phyloP scores from a whole-genome alignment of 345 rosid genomes.

The Nasturtium officinale region DNA sequence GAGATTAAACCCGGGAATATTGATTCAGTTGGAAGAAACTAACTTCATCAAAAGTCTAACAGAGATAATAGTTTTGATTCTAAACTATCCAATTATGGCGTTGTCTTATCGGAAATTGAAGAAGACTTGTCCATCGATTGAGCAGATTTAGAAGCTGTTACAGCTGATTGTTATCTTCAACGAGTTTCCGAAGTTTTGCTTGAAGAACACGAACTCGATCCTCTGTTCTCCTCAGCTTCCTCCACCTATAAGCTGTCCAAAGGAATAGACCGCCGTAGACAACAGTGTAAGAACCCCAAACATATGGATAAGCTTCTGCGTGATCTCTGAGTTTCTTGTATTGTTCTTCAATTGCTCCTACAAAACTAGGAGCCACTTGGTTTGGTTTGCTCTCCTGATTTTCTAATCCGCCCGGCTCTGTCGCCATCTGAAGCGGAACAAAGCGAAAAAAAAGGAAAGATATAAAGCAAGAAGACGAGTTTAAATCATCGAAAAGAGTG shows the following conservation, averaged over 20 bases:
- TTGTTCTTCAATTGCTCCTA: slow-evolving; percentile 50
- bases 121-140: slow-evolving; percentile 45
- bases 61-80: slow-evolving; percentile 13
- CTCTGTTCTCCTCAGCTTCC: slow-evolving; percentile 85
- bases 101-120: slow-evolving; percentile 40
- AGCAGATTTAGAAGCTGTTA: slow-evolving; percentile 41
- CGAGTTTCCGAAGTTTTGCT: slow-evolving; percentile 59
- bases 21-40: slow-evolving; percentile 20
- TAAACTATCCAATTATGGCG: slow-evolving; percentile 10
- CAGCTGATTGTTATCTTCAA: slow-evolving; percentile 55
- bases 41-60: slow-evolving; percentile 6
- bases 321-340: slow-evolving; percentile 71
- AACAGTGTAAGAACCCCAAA: slow-evolving; percentile 85
- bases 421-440: slow-evolving; percentile 35
- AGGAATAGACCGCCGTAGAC: slow-evolving; percentile 84
- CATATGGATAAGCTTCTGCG: slow-evolving; percentile 82
- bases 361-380: slow-evolving; percentile 45
- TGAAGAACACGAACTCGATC: slow-evolving; percentile 85
- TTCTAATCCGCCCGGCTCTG: slow-evolving; percentile 45
- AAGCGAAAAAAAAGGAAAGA: not conserved
- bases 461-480: slow-evolving; percentile 5
- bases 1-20: not conserved
- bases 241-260: slow-evolving; percentile 77
- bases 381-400: slow-evolving; percentile 37
- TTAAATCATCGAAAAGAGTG: not conserved